phyloP scores from a whole-genome alignment of 768 basidiomycete genomes.

The Mycena metata region DNA sequence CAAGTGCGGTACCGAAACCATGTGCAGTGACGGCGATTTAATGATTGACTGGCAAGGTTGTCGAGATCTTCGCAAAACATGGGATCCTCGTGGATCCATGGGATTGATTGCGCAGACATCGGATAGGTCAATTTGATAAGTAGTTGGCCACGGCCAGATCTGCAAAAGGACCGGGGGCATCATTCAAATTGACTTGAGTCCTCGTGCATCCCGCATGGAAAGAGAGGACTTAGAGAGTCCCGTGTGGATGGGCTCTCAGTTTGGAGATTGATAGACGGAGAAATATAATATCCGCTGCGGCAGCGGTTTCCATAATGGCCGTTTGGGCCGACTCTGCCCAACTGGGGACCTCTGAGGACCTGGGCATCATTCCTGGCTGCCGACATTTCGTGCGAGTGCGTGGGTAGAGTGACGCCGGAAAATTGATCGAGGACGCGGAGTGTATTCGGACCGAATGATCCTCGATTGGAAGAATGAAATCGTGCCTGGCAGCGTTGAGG shows the following conservation, averaged over 20 bases:
- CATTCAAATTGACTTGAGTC: not conserved
- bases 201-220: conserved; percentile 10
- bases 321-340: too few species aligned
- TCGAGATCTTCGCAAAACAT: too few species aligned
- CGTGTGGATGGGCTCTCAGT: too few species aligned
- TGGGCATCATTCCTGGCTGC: not conserved
- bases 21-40: too few species aligned
- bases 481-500: not conserved
- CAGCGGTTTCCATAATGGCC: too few species aligned
- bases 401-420: not conserved
- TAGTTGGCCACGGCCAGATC: too few species aligned
- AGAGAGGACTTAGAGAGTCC: not conserved
- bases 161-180: too few species aligned
- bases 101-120: too few species aligned
- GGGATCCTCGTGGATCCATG: too few species aligned
- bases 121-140: too few species aligned
- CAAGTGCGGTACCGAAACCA: too few species aligned
- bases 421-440: conserved; percentile 23
- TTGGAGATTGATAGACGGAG: not conserved
- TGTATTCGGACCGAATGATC: conserved; percentile 23
- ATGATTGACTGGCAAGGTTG: too few species aligned
- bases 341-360: not conserved
- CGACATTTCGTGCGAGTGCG: conserved; percentile 13
- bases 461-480: conserved; percentile 1
- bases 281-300: not conserved